Base-by-base conservation (phyloP, 768 basidiomycete genomes). In the Mycena pura region DNA sequence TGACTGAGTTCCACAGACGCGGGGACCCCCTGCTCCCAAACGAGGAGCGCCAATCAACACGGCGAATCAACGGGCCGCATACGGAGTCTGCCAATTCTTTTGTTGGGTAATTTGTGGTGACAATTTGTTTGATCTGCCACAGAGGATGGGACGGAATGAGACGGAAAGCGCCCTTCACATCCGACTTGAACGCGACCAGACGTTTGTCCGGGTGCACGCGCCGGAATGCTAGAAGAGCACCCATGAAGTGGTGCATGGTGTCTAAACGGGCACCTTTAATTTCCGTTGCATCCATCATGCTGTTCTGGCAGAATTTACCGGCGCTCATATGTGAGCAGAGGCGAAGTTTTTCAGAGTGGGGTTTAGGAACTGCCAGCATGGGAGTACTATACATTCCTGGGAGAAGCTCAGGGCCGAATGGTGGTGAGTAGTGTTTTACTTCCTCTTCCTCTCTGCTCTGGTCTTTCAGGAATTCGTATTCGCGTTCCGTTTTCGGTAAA, bases 151-250 rank as follows among this genome's bases (percentile, higher is more conserved):
- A 68, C 0, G 79, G 81, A 8, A 79, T 49, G 0, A 72, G 69
- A 0, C 73, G 63, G 29, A 80, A 83, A 0, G 81, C 81, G 13
- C 76, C 67, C 0, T 71, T 56, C 0, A 82, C 70, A 47, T 82
- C 77, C 0, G 76, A 74, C 32, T 80, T 81, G 66, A 70, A 80
- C n/a, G n/a, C n/a, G n/a, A n/a, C n/a, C n/a, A n/a, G 0, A 74
- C 24, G 6, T 66, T 53, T 2, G 72, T 46, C 4, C 32, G 8
- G 13, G 14, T 13, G 34, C 39, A 0, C 2, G 47, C 34, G 28
- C 54, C 54, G 15, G 21, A 4, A 41, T 1, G 2, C 34, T 0
- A 0, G 41, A 10, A 68, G 32, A 9, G 41, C 39, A 7, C 65
- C 48, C 0, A 63, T 56, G 7, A 71, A 56, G 5, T 58, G 47